Evolutionary conservation across 495 filamentous ascomycete species (phyloP), one percentile per base, ranked within the genome.

Genomic region (Parathielavia appendiculata): DNA sequence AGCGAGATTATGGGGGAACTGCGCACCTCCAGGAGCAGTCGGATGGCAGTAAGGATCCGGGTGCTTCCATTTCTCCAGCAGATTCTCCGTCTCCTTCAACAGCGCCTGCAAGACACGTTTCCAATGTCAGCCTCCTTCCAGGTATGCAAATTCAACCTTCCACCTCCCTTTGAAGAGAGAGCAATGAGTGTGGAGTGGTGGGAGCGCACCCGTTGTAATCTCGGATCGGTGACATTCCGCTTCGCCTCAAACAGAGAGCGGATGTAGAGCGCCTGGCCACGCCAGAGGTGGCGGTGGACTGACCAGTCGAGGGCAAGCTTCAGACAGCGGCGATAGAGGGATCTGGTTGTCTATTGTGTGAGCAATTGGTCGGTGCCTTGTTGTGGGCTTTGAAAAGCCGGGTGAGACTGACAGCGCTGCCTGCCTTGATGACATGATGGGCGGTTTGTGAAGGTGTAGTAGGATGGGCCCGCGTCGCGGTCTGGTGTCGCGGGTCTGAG

Each of bases 241-340:
- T 99, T 97, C 44, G 90, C 89, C 65, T 99, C 93, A 69, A 99
- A 99, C 12, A 97, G 79, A 17, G 89, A 90, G 63, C 93, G 86
- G 61, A 99, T 93, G 69, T 99, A 97, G 60, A 97, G 76, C 17
- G 95, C 93, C 71, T 97, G 92, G 54, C 91, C 89, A 60, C 95
- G 84, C 92, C 95, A 99, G 61, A 96, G 73, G 61, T 86, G 81
- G 56, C 95, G 84, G 63, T 96, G 88, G 58, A 97, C 88, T 56
- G 88, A 79, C 95, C 93, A 99, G 77, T 95, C 90, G 62, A 97
- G 88, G 16, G 93, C 81, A 57, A 95, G 83, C 81, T 96, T 97
- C 66, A 97, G 75, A 19, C 88, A 90, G 58, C 91, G 90, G 61
- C 93, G 86, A 73, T 99, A 97, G 44, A 99, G 86, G 36, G 89